Conservation (phyloP, 139 green algal genomes). For the Chlorella sp. region DNA sequence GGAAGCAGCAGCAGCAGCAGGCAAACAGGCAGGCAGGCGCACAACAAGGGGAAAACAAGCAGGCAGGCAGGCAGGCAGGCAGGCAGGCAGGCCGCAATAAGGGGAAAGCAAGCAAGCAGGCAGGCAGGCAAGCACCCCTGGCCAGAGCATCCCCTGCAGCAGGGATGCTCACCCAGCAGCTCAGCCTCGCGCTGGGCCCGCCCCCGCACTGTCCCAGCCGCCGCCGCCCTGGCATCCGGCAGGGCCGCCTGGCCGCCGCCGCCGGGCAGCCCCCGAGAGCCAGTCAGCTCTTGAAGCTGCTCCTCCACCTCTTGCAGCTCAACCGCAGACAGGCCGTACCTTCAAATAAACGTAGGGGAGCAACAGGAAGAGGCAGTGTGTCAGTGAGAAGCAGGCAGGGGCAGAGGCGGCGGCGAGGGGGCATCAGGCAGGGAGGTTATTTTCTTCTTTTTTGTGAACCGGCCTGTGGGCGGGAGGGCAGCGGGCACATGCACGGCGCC, state of each 20-base stretch:
- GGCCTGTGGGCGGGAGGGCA: not conserved
- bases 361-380: no score
- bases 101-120: no score
- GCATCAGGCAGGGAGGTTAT: no score
- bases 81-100: no score
- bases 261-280: constrained; percentile 19
- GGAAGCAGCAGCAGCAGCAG: not conserved
- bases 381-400: not conserved
- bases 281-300: constrained; percentile 56
- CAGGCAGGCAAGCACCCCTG: not conserved
- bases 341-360: constrained; percentile 15
- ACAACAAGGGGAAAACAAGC: not conserved
- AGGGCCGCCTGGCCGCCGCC: not conserved
- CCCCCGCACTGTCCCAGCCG: not conserved
- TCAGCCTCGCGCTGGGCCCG: constrained; percentile 3
- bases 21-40: not conserved
- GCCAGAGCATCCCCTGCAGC: not conserved
- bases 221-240: not conserved
- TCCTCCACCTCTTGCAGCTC: constrained; percentile 64
- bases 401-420: not conserved
- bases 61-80: not conserved
- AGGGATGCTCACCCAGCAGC: not conserved
- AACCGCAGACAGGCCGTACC: constrained; percentile 68
- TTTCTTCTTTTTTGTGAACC: not conserved
- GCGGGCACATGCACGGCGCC: not conserved